Percentiles rank a stretch among this genome's conserved stretches.
These are phyloP conservation scores for Metrosideros polymorpha DNA, from an alignment of 441 rosid genomes.

Conservation along the genomic window DNA sequence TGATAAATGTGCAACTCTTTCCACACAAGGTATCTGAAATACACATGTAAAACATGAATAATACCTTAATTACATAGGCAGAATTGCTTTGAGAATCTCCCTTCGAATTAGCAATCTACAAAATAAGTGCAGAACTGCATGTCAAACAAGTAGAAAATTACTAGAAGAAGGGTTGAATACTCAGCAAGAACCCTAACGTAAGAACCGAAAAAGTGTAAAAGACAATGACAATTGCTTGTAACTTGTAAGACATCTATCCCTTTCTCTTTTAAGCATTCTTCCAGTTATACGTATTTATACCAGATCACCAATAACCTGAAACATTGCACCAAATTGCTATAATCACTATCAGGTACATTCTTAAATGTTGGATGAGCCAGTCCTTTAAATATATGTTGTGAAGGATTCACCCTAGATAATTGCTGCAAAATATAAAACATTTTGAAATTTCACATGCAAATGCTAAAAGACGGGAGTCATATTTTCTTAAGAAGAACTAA, in stretches of 20 bases:
- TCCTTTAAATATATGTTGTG: neutral
- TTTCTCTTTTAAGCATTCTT: neutral
- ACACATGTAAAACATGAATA: neutral
- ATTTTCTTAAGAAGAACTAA: neutral
- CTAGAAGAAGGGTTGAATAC: conserved; percentile 22
- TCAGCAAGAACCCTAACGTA: neutral
- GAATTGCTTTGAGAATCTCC: conserved; percentile 63
- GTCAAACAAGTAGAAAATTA: conserved; percentile 73
- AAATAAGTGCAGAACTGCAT: conserved; percentile 79
- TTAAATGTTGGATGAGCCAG: neutral
- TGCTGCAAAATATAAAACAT: neutral
- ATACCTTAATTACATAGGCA: conserved; percentile 76
- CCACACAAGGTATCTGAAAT: neutral
- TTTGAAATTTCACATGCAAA: neutral
- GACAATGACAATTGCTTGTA: neutral
- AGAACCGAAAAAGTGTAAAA: neutral
- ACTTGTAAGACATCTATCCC: neutral
- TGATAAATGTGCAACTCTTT: neutral
- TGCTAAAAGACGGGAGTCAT: neutral
- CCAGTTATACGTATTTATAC: neutral
- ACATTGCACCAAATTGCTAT: neutral
- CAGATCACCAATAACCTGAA: neutral
- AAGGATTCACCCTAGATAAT: neutral
- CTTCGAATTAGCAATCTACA: conserved; percentile 69
- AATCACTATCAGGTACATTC: neutral